Evolutionary conservation across 129 eudicot genomes (phyloP), one percentile per base, ranked within the genome.

Genomic region (Ambrosia artemisiifolia): DNA sequence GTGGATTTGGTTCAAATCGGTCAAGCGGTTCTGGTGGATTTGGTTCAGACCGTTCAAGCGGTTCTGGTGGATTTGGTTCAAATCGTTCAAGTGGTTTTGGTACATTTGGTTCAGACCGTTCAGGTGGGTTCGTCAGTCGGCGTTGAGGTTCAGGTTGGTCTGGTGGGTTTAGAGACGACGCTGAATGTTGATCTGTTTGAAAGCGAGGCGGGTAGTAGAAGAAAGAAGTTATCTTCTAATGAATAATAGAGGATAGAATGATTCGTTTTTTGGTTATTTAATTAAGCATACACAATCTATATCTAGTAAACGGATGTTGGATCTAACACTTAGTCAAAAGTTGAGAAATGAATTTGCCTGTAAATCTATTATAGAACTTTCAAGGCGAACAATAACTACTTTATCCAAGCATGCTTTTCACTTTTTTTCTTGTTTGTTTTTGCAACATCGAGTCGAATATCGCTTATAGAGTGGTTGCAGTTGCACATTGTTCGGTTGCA

Each of bases 151-250:
- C 83, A 20, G 54, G 73, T 5, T 34, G 67, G 6, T 61, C 67
- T 48, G 76, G 86, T 71, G 69, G 84, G 16, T 78, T 82, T 65
- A 88, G 81, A 12, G 88, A 85, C 62, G 82, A 80, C 43, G 44
- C 8, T 5, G 78, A 68, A 28, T 63, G 53, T 19, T 78, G 55
- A 78, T 71, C 40, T 70, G 66, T 18, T 63, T 40, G 67, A 56
- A 20, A 67, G 77, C 8, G 69, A 20, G 72, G 77, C 8, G 77
- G 32, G 69, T 35, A 69, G 36, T 18, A 61, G 35, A 73, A 61
- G 36, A 11, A 9, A 49, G 10, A 69, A 64, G 8, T 49, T n/a
- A 63, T 64, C 65, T 28, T 64, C 28, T 66, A 40, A 34, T 75
- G 46, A 66, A 8, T 35, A 59, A 18, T 11, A 59, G 74, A 74